These are phyloP conservation scores for Atkinsonella texensis DNA, from an alignment of 2,329 filamentous ascomycete genomes.

Conservation along the genomic window DNA sequence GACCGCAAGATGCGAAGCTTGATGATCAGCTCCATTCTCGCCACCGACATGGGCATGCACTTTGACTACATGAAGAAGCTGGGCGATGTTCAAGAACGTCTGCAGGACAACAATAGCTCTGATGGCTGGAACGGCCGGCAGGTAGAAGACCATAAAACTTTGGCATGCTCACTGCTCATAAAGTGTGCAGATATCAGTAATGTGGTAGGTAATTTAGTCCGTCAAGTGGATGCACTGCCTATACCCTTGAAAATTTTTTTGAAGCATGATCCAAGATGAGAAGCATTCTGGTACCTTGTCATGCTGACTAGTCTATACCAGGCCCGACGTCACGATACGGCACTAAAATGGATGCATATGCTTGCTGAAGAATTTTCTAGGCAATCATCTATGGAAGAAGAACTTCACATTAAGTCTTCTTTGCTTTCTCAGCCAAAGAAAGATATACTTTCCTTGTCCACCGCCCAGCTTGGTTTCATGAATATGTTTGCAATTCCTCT, in stretches of 20 bases:
- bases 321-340: constrained; percentile 74
- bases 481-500: constrained; percentile 87
- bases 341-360: constrained; percentile 81
- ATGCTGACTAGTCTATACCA: constrained; percentile 21
- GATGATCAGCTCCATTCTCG: constrained; percentile 95
- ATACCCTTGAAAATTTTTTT: neutral
- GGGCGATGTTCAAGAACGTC: constrained; percentile 65
- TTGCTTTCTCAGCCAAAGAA: constrained; percentile 76
- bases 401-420: constrained; percentile 77
- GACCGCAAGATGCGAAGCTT: constrained; percentile 71
- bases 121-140: constrained; percentile 69
- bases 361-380: constrained; percentile 93
- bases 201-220: constrained; percentile 53
- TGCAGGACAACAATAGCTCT: constrained; percentile 52
- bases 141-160: constrained; percentile 61
- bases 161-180: constrained; percentile 85
- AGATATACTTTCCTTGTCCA: constrained; percentile 70
- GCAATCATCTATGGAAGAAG: constrained; percentile 82
- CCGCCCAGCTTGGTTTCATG: constrained; percentile 92
- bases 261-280: no score
- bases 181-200: constrained; percentile 99
- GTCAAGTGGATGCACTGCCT: no score
- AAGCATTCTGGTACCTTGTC: no score
- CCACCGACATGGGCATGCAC: constrained; percentile 94
- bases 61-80: constrained; percentile 93